Evolutionary conservation across 2,329 filamentous ascomycete species (phyloP).

Genomic region (Hortaea sp.): DNA sequence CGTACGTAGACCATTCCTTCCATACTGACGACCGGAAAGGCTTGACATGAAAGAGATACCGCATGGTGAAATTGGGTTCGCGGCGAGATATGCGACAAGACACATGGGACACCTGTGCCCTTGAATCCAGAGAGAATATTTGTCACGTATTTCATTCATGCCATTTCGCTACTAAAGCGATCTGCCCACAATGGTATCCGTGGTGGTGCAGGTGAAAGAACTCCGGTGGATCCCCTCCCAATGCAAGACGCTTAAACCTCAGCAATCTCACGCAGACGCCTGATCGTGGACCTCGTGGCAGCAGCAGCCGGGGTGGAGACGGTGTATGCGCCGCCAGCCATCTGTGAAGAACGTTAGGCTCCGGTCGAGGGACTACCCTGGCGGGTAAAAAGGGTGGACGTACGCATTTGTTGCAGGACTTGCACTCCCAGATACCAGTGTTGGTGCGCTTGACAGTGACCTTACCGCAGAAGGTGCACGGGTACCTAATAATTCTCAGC

Average conservation of each 20-base stretch:
- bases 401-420: conserved; percentile 73
- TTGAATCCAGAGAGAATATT: background rate
- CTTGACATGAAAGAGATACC: no score
- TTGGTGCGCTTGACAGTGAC: conserved; percentile 64
- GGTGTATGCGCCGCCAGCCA: conserved; percentile 87
- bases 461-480: conserved; percentile 99
- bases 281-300: conserved; percentile 90
- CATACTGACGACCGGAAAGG: no score
- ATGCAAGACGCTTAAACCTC: conserved; percentile 56
- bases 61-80: no score
- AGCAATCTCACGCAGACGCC: conserved; percentile 93
- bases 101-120: no score
- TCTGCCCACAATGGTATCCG: background rate
- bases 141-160: conserved; percentile 2
- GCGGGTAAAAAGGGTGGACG: conserved; percentile 54
- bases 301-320: conserved; percentile 89
- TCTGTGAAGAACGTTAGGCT: conserved; percentile 30
- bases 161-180: conserved; percentile 1
- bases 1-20: no score
- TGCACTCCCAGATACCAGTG: conserved; percentile 96
- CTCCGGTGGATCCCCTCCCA: conserved; percentile 17
- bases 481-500: conserved; percentile 58
- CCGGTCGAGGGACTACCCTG: conserved; percentile 92
- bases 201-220: conserved; percentile 3
- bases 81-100: no score